Percentiles rank a stretch among this genome's conserved stretches.
These are phyloP conservation scores for Zygoascus flipseniorum DNA, from an alignment of 805 yeast genomes.

Conservation along the genomic window DNA sequence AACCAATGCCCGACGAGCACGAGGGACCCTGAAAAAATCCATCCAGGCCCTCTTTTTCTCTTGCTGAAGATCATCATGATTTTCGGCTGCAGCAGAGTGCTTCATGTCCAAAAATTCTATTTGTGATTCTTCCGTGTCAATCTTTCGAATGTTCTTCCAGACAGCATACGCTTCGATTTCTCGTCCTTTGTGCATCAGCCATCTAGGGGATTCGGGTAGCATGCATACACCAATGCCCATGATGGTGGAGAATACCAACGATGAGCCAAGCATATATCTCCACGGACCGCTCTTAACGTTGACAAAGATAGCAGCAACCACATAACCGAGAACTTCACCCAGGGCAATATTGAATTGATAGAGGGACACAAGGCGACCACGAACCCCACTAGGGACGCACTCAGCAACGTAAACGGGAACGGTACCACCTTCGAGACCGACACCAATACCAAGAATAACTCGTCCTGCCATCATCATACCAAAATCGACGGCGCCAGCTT, in stretches of 20 bases:
- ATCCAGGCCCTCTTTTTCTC: slow-evolving; percentile 20
- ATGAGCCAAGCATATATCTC: slow-evolving; percentile 48
- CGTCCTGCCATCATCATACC: slow-evolving; percentile 45
- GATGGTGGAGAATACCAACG: slow-evolving; percentile 44
- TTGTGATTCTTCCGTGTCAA: slow-evolving; percentile 43
- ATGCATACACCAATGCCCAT: slow-evolving; percentile 35
- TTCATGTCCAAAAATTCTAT: slow-evolving; percentile 45
- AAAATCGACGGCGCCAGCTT: slow-evolving; percentile 31
- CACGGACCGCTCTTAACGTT: slow-evolving; percentile 43
- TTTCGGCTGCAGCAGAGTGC: slow-evolving; percentile 36
- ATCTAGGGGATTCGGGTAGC: slow-evolving; percentile 35
- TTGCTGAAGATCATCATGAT: slow-evolving; percentile 35
- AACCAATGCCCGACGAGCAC: slow-evolving; percentile 7
- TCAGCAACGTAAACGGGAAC: slow-evolving; percentile 48
- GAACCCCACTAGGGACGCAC: slow-evolving; percentile 27
- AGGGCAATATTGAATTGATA: slow-evolving; percentile 42
- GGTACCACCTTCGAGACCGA: slow-evolving; percentile 43
- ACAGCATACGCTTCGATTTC: slow-evolving; percentile 38
- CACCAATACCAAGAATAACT: slow-evolving; percentile 43
- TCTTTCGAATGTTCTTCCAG: slow-evolving; percentile 36
- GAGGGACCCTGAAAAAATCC: slow-evolving; percentile 4
- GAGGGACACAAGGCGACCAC: slow-evolving; percentile 30
- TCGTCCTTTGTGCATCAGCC: slow-evolving; percentile 40
- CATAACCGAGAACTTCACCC: slow-evolving; percentile 59
- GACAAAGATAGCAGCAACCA: slow-evolving; percentile 54